These are phyloP conservation scores for Agroathelia rolfsii DNA, from an alignment of 1,284 basidiomycete species.

Conservation along the genomic window DNA sequence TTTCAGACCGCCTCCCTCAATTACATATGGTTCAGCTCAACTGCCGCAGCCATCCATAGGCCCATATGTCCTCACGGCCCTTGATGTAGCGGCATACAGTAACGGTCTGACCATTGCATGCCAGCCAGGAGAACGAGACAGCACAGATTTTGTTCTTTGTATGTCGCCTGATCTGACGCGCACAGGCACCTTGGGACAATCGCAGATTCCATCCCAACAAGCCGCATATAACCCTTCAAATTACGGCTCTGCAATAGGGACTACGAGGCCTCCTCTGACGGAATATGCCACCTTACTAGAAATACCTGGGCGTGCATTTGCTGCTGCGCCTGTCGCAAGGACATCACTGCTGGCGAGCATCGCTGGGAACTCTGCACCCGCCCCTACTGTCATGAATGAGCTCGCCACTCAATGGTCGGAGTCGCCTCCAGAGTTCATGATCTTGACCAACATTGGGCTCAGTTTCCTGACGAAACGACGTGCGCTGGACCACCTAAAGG, in stretches of 20 bases:
- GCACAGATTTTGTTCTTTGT: conserved; percentile 67
- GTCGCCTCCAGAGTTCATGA: conserved; percentile 69
- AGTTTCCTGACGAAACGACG: conserved; percentile 78
- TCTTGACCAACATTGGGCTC: conserved; percentile 79
- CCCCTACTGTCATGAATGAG: conserved; percentile 59
- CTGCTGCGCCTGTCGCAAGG: conserved; percentile 53
- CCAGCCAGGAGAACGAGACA: conserved; percentile 63
- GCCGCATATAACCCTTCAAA: conserved; percentile 23
- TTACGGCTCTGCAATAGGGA: conserved; percentile 30
- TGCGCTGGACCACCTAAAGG: conserved; percentile 74
- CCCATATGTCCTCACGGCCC: conserved; percentile 43
- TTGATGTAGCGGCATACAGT: conserved; percentile 52
- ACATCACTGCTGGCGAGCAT: conserved; percentile 21
- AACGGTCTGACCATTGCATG: conserved; percentile 58
- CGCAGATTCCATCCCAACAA: conserved; percentile 34
- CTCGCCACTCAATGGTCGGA: conserved; percentile 73
- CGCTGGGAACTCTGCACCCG: conserved; percentile 34
- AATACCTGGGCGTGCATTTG: conserved; percentile 78
- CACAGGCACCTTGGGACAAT: conserved; percentile 53
- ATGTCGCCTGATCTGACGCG: conserved; percentile 69
- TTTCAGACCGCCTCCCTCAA: conserved; percentile 29
- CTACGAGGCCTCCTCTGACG: conserved; percentile 52
- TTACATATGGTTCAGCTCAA: conserved; percentile 32
- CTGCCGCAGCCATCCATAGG: conserved; percentile 35
- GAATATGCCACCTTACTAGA: conserved; percentile 71